phyloP scores from a whole-genome alignment of 1,139 yeast genomes.

The Spathaspora sp. region DNA sequence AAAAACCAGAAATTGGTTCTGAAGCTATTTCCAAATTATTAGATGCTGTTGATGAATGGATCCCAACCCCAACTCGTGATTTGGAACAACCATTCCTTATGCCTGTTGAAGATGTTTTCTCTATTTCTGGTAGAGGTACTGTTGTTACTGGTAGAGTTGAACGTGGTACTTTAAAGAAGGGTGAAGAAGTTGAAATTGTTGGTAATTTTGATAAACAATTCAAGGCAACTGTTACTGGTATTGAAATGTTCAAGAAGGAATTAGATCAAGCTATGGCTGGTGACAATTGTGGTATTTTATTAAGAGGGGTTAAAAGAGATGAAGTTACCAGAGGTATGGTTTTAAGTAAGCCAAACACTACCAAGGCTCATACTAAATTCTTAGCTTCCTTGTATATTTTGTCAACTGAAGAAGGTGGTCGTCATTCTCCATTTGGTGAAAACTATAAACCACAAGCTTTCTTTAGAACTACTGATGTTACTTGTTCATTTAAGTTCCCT shows the following conservation, averaged over 20 bases:
- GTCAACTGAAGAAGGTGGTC: conserved; percentile 98
- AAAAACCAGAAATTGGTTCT: conserved; percentile 88
- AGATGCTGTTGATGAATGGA: conserved; percentile 90
- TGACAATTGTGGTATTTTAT: conserved; percentile 96
- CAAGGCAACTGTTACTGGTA: conserved; percentile 95
- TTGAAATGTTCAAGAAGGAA: conserved; percentile 99
- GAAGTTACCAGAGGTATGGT: conserved; percentile 98
- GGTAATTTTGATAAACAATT: conserved; percentile 85
- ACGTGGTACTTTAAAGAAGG: conserved; percentile 95
- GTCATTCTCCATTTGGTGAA: conserved; percentile 96
- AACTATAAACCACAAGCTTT: conserved; percentile 98
- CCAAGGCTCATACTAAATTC: conserved; percentile 91
- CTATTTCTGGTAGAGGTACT: conserved; percentile 99
- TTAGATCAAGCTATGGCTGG: conserved; percentile 97
- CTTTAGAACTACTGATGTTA: conserved; percentile 94
- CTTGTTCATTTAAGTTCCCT: conserved; percentile 91
- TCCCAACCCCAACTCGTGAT: conserved; percentile 96
- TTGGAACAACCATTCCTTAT: conserved; percentile 93
- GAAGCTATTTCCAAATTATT: conserved; percentile 80
- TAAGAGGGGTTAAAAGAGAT: conserved; percentile 98
- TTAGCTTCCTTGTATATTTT: conserved; percentile 90
- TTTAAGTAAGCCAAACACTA: conserved; percentile 87
- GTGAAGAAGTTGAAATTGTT: conserved; percentile 97
- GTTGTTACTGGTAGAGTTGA: conserved; percentile 99
- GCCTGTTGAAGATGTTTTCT: conserved; percentile 97